phyloP scores from a whole-genome alignment of 257 asterid genomes.

The Solanum sejunctum region DNA sequence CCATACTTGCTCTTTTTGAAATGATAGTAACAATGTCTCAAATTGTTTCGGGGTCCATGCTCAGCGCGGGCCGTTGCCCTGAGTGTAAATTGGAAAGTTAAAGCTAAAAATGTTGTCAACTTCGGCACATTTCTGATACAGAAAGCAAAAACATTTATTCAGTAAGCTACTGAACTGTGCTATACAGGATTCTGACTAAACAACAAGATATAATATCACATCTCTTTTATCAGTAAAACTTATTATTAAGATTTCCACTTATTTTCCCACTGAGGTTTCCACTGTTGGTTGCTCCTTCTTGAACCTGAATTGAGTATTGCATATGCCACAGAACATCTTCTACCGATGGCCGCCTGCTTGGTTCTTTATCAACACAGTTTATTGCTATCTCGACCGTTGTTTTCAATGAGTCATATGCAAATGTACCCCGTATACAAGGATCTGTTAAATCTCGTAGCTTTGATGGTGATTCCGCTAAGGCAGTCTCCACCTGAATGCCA shows the following conservation, averaged over 20 bases:
- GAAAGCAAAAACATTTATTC: not conserved
- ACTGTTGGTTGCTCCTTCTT: constrained; percentile 95
- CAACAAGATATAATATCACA: not conserved
- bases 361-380: constrained; percentile 60
- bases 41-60: too few relatives aligned
- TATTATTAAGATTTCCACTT: constrained; percentile 43
- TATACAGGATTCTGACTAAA: not conserved
- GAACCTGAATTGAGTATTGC: constrained; percentile 96
- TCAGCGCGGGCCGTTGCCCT: too few relatives aligned
- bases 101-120: not conserved
- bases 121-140: not conserved
- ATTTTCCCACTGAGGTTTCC: constrained; percentile 44
- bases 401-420: constrained; percentile 78
- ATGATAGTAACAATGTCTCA: too few relatives aligned
- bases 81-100: too few relatives aligned
- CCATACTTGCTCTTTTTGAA: too few relatives aligned
- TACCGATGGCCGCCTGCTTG: constrained; percentile 57
- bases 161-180: not conserved
- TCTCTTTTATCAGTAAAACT: constrained; percentile 9
- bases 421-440: constrained; percentile 75
- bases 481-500: constrained; percentile 47
- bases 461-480: constrained; percentile 74
- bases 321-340: constrained; percentile 98
- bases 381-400: constrained; percentile 62
- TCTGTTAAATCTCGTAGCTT: constrained; percentile 60